Base-by-base conservation (phyloP, 2,329 filamentous ascomycete genomes). In the Calonectria pteridis region DNA sequence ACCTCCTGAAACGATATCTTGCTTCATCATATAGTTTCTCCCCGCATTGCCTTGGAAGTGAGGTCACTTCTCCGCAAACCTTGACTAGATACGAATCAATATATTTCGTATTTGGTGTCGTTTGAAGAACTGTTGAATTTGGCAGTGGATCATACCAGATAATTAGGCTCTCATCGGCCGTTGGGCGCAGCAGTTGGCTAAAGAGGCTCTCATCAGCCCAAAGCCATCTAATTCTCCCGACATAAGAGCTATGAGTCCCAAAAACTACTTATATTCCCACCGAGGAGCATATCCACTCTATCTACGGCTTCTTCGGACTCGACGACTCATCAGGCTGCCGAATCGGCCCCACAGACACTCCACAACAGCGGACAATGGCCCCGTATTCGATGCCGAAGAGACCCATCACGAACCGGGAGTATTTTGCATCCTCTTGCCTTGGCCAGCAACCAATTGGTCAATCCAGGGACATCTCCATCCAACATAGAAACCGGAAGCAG, bases 201-300 rank as follows among this genome's bases (percentile, higher is more conserved):
- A 43, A 43, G 40, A 6, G 4, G 5, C 4, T 18, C 18, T 9
- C 6, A 43, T 6, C 40, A 7, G 7, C 3, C 18, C 18, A 20
- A 20, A 6, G 18, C 7, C 18, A 7, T 43, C 18, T 18, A 9
- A n/a, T n/a, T 7, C 2, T 18, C 18, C 6, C 7, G 4, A 10
- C 6, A n/a, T 9, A 7, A n/a, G 20, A 3, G 1, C 6, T 18
- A 2, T 10, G 18, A 9, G n/a, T 20, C 3, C 16, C 23, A 1
- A n/a, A 2, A 9, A 10, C 1, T 31, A 6, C 26, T 31, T 31
- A 6, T 7, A 29, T 10, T 20, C 16, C 4, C 2, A 31, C 11
- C 29, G 18, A 31, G 2, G 7, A 16, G 4, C 11, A 9, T 31
- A 16, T 51, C 29, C 26, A 28, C 23, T 51, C 9, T 16, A 18